Conservation (phyloP, 148 eudicot genomes). For the Rhododendron williamsianum region DNA sequence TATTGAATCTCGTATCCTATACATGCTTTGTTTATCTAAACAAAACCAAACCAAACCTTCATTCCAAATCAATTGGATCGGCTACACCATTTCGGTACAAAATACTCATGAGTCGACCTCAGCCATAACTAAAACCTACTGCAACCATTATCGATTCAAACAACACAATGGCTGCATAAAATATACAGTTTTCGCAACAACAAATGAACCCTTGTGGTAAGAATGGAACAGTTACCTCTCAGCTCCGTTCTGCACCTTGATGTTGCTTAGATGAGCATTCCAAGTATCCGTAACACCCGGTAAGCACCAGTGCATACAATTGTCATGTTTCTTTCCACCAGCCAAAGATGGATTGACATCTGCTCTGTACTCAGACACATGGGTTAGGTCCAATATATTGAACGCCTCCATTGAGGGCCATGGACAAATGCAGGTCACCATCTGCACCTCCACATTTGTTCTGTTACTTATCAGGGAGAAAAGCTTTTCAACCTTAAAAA, state of each 20-base stretch:
- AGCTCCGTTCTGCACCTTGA: conserved; percentile 12
- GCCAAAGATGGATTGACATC: conserved; percentile 88
- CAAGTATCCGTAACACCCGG: conserved; percentile 91
- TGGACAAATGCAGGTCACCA: conserved; percentile 61
- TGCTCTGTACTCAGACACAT: conserved; percentile 81
- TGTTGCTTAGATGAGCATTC: conserved; percentile 61
- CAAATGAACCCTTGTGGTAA: no score
- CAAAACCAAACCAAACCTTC: no score
- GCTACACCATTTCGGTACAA: no score
- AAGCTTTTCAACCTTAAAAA: conserved; percentile 57
- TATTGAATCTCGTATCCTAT: no score
- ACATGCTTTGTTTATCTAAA: no score
- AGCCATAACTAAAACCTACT: no score
- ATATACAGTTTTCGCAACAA: not conserved
- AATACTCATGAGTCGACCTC: no score
- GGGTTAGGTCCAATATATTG: conserved; percentile 62
- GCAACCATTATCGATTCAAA: no score
- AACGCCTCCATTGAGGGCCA: conserved; percentile 46
- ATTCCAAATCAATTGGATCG: no score
- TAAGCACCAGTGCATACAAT: conserved; percentile 99
- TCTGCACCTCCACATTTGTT: conserved; percentile 75
- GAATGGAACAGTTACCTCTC: not conserved
- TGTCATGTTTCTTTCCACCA: conserved; percentile 92
- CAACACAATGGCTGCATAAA: no score
- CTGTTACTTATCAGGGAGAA: conserved; percentile 53